Evolutionary conservation across 345 rosid genomes (phyloP).

Genomic region (Nephelium lappaceum): DNA sequence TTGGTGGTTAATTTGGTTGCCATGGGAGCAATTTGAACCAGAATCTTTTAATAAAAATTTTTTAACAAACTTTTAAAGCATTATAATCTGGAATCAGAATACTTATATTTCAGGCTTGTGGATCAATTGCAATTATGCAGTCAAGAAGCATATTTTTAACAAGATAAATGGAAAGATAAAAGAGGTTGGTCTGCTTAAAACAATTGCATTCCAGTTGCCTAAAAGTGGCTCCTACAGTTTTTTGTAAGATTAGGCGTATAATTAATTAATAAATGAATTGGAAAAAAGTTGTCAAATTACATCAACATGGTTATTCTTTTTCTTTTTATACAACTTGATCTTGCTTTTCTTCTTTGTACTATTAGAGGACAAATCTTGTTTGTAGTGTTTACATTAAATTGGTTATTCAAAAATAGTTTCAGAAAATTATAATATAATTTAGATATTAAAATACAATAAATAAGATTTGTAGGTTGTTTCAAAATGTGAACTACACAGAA

Average conservation of each 20-base stretch:
- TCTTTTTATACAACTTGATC: not conserved
- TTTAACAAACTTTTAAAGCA: no score
- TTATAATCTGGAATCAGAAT: no score
- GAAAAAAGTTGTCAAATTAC: not conserved
- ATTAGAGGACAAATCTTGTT: not conserved
- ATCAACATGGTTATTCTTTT: not conserved
- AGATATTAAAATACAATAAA: no score
- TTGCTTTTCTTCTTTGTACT: slow-evolving; percentile 4
- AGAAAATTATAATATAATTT: no score
- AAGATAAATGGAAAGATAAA: not conserved
- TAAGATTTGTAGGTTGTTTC: not conserved
- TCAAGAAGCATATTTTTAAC: not conserved
- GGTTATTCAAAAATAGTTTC: no score
- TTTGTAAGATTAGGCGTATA: no score
- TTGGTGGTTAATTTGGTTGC: no score
- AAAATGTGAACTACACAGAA: not conserved
- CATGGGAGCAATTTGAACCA: no score
- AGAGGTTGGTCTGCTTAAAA: not conserved
- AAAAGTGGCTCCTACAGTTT: not conserved
- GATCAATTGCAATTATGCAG: not conserved
- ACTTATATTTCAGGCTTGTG: not conserved
- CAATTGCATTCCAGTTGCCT: not conserved
- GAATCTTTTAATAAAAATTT: no score
- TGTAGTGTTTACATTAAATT: not conserved
- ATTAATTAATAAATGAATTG: no score